Conservation (phyloP, 2,329 filamentous ascomycete species). For the Dactylellina drechsleri region DNA sequence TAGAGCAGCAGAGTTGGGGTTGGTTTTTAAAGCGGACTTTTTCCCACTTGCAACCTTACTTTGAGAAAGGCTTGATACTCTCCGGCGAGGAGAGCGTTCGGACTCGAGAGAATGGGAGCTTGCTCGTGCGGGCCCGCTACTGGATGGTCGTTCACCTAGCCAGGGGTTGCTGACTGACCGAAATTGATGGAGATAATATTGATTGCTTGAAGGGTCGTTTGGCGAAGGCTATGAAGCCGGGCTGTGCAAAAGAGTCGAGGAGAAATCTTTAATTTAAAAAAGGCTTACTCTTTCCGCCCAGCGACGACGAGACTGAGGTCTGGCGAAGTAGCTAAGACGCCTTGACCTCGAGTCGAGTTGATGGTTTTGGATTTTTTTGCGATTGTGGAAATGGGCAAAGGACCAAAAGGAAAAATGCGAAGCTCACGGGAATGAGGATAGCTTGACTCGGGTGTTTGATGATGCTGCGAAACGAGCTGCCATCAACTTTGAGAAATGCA, state of each 20-base stretch:
- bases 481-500: too few species aligned
- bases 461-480: neutral
- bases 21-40: too few species aligned
- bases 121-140: too few species aligned
- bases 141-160: neutral
- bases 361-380: neutral
- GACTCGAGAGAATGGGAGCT: slow-evolving; percentile 23
- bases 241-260: slow-evolving; percentile 42
- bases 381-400: slow-evolving; percentile 4
- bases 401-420: neutral
- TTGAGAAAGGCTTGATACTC: too few species aligned
- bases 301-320: neutral
- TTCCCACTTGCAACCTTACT: too few species aligned
- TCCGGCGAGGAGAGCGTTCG: too few species aligned
- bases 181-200: neutral
- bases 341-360: too few species aligned
- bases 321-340: too few species aligned
- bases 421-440: neutral
- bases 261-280: neutral
- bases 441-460: neutral
- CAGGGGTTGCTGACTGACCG: neutral
- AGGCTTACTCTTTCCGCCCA: neutral
- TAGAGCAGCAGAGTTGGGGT: too few species aligned
- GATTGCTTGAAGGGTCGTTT: neutral
- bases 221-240: slow-evolving; percentile 46